These are phyloP conservation scores for Candida smagusa DNA, from an alignment of 1,139 yeast genomes.

Conservation along the genomic window DNA sequence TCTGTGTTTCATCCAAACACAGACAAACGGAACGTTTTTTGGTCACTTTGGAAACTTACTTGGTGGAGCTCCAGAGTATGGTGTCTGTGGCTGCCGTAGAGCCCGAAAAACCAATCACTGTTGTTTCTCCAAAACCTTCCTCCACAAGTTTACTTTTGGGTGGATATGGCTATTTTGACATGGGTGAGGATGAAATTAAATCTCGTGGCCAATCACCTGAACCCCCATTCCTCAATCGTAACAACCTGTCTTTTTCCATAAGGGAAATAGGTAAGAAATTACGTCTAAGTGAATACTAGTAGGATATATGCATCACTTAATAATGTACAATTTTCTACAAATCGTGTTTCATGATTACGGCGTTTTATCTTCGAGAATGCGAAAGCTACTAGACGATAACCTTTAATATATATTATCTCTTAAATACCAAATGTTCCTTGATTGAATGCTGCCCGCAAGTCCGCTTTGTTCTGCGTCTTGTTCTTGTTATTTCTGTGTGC, in stretches of 20 bases:
- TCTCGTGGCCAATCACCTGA: constrained; percentile 73
- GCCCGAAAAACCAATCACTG: neutral
- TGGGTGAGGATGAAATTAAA: constrained; percentile 67
- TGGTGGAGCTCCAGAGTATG: constrained; percentile 59
- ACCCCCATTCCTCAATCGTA: constrained; percentile 49
- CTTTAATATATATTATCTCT: constrained; percentile 8
- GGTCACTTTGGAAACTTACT: constrained; percentile 67
- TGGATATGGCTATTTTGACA: constrained; percentile 76
- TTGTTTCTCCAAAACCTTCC: neutral
- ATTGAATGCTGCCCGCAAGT: constrained; percentile 40
- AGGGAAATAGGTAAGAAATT: constrained; percentile 72
- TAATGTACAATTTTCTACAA: too few relatives aligned
- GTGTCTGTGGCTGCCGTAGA: constrained; percentile 40
- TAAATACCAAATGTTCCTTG: constrained; percentile 40
- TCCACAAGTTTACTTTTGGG: constrained; percentile 56
- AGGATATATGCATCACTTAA: too few relatives aligned
- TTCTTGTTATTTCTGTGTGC: constrained; percentile 36
- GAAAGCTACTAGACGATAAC: constrained; percentile 2
- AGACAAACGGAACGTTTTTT: constrained; percentile 83
- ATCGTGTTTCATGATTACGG: too few relatives aligned
- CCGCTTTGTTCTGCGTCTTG: constrained; percentile 33
- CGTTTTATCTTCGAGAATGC: neutral
- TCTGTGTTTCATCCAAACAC: constrained; percentile 87
- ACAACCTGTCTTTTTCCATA: constrained; percentile 46
- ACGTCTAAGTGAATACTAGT: constrained; percentile 66